Evolutionary conservation across 2,329 filamentous ascomycete genomes (phyloP), one percentile per base, ranked within the genome.

Genomic region (Scedosporium boydii): DNA sequence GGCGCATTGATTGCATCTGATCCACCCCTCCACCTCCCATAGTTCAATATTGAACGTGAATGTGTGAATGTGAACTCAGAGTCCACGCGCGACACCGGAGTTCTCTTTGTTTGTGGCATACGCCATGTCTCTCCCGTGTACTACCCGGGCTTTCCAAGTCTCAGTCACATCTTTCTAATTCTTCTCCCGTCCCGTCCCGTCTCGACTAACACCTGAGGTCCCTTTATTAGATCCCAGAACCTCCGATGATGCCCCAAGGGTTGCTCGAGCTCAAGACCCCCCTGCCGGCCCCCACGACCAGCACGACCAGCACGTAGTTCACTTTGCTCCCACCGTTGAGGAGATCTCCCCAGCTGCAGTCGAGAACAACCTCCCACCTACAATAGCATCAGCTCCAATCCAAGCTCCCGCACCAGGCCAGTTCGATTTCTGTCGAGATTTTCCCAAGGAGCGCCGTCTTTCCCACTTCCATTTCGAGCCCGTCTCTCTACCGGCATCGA

Each of bases 381-480:
- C 59, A 12, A 34, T 18, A 21, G 42, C 7, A 21, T 26, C 48
- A 12, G 44, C 59, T 18, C 59, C 59, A 1, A 41, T 87, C 89
- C 59, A 84, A 86, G 68, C 87, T 85, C 26, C 78, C 96, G 27
- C 88, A 91, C 66, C 85, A 86, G 65, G 83, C 87, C 57, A 86
- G 16, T 38, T 55, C 18, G 59, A 55, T n/a, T 26, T 51, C 29
- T 10, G 6, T 5, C 29, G 46, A 12, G 59, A 23, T 7, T 23
- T 44, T 68, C 81, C 96, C 65, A 93, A 97, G 76, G 88, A 93
- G 69, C 83, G 86, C 63, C 86, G 93, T 66, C 85, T 96, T 80
- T 89, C 89, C 71, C 90, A 92, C 71, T 96, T 91, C 75, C 87
- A 89, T 53, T 98, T 93, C 70, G 93, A 97, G 72, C 88, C 93